phyloP scores from a whole-genome alignment of 1,284 basidiomycete genomes.

The Melampsora medusae region DNA sequence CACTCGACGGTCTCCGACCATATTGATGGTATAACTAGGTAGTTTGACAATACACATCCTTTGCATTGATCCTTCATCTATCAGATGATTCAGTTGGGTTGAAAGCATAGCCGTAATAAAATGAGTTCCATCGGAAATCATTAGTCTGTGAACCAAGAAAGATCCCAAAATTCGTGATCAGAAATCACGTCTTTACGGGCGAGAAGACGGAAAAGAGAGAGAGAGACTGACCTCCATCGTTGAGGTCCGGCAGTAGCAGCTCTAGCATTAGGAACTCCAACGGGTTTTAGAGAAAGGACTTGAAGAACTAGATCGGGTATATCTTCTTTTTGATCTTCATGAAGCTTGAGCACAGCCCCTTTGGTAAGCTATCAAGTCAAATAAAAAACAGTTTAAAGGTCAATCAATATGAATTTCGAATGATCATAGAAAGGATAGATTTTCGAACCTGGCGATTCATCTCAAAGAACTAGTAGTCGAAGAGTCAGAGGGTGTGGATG shows the following conservation, averaged over 20 bases:
- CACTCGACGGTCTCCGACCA: slow-evolving; percentile 66
- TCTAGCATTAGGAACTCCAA: slow-evolving; percentile 55
- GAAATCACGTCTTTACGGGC: background rate
- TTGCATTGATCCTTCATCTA: slow-evolving; percentile 67
- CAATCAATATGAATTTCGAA: background rate
- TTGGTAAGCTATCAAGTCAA: slow-evolving; percentile 22
- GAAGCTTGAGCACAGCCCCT: slow-evolving; percentile 25
- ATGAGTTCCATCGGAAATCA: slow-evolving; percentile 69
- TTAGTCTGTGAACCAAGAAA: slow-evolving; percentile 53
- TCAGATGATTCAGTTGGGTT: slow-evolving; percentile 78
- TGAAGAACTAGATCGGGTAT: slow-evolving; percentile 66
- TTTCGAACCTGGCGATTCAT: too few species aligned
- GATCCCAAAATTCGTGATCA: background rate
- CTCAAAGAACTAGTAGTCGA: background rate
- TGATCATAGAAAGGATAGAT: background rate
- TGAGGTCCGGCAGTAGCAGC: slow-evolving; percentile 12
- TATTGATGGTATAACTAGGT: slow-evolving; percentile 76
- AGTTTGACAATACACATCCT: slow-evolving; percentile 74
- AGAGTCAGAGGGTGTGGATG: background rate
- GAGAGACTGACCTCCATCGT: slow-evolving; percentile 30
- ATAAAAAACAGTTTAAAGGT: background rate
- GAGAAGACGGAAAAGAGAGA: background rate
- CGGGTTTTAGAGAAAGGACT: slow-evolving; percentile 76
- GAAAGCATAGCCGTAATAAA: slow-evolving; percentile 93
- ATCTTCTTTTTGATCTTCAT: slow-evolving; percentile 25